These are phyloP conservation scores for Poa pratensis DNA, from an alignment of 176 grass and related monocot species.

Conservation along the genomic window DNA sequence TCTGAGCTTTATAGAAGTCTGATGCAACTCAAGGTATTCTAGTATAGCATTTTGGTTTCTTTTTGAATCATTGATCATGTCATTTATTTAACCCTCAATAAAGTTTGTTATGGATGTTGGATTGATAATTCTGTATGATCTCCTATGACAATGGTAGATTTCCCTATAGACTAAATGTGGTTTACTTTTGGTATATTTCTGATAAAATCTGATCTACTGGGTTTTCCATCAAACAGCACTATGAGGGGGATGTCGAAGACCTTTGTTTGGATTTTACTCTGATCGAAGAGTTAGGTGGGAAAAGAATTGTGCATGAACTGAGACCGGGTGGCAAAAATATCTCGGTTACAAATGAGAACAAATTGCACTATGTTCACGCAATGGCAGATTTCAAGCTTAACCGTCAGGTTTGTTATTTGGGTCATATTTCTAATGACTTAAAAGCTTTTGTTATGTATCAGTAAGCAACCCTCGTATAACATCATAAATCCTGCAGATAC, in stretches of 20 bases:
- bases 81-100: slow-evolving; percentile 1
- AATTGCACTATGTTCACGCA: slow-evolving; percentile 95
- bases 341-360: slow-evolving; percentile 88
- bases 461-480: slow-evolving; percentile 11
- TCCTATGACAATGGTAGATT: neutral
- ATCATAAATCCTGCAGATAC: slow-evolving; percentile 63
- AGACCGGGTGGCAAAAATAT: slow-evolving; percentile 94
- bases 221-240: slow-evolving; percentile 66
- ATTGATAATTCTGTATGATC: slow-evolving; percentile 18
- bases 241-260: slow-evolving; percentile 81
- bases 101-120: slow-evolving; percentile 39
- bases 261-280: slow-evolving; percentile 96
- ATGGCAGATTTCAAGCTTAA: slow-evolving; percentile 99
- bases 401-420: slow-evolving; percentile 60
- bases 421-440: slow-evolving; percentile 15
- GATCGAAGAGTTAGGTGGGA: slow-evolving; percentile 86
- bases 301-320: slow-evolving; percentile 87
- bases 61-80: neutral
- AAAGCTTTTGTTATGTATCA: slow-evolving; percentile 24
- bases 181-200: slow-evolving; percentile 17
- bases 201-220: neutral
- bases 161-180: neutral
- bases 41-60: neutral
- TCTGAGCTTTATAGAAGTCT: slow-evolving; percentile 90
- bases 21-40: slow-evolving; percentile 87